Evolutionary conservation across 352 stramenopile genomes (phyloP).

Genomic region (Thalassiosira hispida): DNA sequence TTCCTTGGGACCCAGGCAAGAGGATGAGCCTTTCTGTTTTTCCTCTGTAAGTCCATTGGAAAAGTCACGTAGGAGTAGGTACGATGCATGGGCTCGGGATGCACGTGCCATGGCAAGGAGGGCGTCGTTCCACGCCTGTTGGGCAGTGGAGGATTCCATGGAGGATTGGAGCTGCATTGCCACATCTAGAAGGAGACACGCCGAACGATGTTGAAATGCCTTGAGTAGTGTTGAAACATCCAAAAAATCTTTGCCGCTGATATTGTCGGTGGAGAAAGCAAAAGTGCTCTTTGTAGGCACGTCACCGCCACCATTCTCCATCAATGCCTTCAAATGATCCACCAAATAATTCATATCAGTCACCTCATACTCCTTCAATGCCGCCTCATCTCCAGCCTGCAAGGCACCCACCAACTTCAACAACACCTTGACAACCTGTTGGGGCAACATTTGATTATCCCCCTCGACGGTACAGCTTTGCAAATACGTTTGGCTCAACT

Average conservation of each 20-base stretch:
- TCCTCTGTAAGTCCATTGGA: constrained; percentile 62
- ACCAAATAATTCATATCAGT: constrained; percentile 67
- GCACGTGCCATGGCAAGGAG: constrained; percentile 74
- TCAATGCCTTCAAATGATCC: constrained; percentile 56
- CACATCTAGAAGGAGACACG: constrained; percentile 67
- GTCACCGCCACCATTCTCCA: constrained; percentile 21
- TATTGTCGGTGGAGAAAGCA: constrained; percentile 31
- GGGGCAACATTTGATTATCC: constrained; percentile 96
- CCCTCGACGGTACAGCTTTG: constrained; percentile 96
- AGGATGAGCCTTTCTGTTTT: constrained; percentile 19
- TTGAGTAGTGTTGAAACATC: constrained; percentile 50
- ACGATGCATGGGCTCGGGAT: constrained; percentile 73
- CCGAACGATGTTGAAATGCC: constrained; percentile 69
- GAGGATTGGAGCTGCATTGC: constrained; percentile 61
- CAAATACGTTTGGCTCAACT: constrained; percentile 92
- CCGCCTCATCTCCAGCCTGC: constrained; percentile 28
- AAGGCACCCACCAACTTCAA: constrained; percentile 80
- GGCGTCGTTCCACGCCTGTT: constrained; percentile 79
- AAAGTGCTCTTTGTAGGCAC: constrained; percentile 39
- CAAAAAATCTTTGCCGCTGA: constrained; percentile 36
- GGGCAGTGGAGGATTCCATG: constrained; percentile 35
- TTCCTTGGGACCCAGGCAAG: constrained; percentile 60
- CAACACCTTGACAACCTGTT: constrained; percentile 88
- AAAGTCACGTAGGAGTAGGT: constrained; percentile 74
- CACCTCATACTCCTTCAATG: constrained; percentile 39